Conservation (phyloP, 225 moss, liverwort and hornwort genomes). For the Takakia lepidozioides region DNA sequence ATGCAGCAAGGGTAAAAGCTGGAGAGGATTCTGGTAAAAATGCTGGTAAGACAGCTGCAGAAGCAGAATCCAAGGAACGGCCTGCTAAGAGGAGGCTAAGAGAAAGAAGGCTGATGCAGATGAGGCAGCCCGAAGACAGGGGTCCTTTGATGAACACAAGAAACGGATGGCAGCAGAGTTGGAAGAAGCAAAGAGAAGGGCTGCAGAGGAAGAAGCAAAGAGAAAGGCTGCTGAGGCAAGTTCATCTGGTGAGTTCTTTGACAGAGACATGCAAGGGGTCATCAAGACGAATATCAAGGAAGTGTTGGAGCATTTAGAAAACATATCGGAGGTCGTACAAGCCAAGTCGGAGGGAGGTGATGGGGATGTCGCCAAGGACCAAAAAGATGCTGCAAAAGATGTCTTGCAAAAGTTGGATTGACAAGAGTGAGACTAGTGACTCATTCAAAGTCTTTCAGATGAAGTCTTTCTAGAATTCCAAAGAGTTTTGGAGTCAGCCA, state of each 20-base stretch:
- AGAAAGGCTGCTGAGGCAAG: not conserved
- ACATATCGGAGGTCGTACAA: slow-evolving; percentile 4
- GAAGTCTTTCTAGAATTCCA: too few relatives aligned
- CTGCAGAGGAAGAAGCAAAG: slow-evolving; percentile 5
- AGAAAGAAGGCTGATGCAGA: not conserved
- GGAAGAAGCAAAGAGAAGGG: not conserved
- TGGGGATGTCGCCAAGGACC: not conserved
- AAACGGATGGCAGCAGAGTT: not conserved
- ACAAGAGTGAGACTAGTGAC: too few relatives aligned
- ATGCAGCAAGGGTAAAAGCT: not conserved
- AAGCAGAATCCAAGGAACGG: not conserved
- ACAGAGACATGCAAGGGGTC: slow-evolving; percentile 1
- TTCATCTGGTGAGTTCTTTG: not conserved
- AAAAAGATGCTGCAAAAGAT: too few relatives aligned
- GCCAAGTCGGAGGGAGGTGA: slow-evolving; percentile 2
- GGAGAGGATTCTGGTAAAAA: not conserved
- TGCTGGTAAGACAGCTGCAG: not conserved
- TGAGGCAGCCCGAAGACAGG: not conserved
- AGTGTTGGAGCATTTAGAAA: slow-evolving; percentile 15
- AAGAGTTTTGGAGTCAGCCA: too few relatives aligned
- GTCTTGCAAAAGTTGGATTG: too few relatives aligned
- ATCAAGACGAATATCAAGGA: slow-evolving; percentile 13
- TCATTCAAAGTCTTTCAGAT: too few relatives aligned
- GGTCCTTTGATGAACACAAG: not conserved
- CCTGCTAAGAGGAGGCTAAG: not conserved